Conservation (phyloP, 2,329 filamentous ascomycete species). For the Fusarium globosum region DNA sequence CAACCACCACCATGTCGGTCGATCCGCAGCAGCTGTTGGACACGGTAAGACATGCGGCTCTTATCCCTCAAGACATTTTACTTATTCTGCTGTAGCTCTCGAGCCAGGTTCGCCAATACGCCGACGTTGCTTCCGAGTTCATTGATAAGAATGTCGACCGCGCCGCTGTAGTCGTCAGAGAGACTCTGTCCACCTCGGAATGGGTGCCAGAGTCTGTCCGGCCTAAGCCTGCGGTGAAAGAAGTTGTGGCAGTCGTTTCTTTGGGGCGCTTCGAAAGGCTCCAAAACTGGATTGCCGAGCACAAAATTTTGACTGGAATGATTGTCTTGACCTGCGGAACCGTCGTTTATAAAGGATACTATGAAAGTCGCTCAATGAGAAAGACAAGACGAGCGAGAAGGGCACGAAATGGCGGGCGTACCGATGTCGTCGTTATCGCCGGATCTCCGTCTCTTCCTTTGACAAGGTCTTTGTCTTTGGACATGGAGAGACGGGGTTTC, state of each 20-base stretch:
- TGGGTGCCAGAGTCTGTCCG: constrained; percentile 80
- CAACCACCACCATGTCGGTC: constrained; percentile 71
- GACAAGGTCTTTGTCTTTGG: constrained; percentile 83
- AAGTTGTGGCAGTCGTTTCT: constrained; percentile 50
- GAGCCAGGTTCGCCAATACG: constrained; percentile 75
- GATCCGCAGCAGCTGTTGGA: constrained; percentile 84
- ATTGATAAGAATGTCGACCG: constrained; percentile 85
- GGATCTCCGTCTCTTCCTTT: constrained; percentile 88
- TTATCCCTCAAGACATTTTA: neutral
- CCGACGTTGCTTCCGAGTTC: constrained; percentile 78
- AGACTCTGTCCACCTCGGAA: constrained; percentile 71
- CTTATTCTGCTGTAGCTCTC: constrained; percentile 58
- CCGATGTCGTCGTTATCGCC: constrained; percentile 88
- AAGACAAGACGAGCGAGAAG: constrained; percentile 80
- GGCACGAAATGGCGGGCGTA: constrained; percentile 83
- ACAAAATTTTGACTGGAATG: constrained; percentile 79
- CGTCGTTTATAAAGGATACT: constrained; percentile 63
- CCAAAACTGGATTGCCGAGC: constrained; percentile 76
- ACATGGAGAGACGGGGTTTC: constrained; percentile 91
- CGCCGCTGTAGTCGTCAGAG: constrained; percentile 76
- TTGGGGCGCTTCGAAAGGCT: constrained; percentile 61
- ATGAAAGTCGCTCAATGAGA: constrained; percentile 65
- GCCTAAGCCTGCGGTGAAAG: constrained; percentile 61
- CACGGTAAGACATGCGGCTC: constrained; percentile 66
- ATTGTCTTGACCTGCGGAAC: constrained; percentile 78